These are phyloP conservation scores for Suillus tomentosus DNA, from an alignment of 768 basidiomycete genomes.

Conservation along the genomic window DNA sequence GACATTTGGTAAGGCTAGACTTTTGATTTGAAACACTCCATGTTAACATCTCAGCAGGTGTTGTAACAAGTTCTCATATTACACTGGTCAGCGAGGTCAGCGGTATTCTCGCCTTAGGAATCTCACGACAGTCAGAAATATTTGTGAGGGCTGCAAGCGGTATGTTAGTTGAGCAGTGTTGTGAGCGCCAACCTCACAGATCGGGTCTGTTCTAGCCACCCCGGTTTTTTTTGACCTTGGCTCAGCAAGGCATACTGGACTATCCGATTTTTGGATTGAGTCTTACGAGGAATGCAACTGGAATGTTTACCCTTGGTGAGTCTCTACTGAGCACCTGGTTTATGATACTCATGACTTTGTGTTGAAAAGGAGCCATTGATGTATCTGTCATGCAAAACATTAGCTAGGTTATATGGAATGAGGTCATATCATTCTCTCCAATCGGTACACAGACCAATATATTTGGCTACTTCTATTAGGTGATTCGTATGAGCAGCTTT, in stretches of 20 bases:
- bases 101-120: conserved; percentile 76
- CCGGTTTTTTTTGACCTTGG: conserved; percentile 68
- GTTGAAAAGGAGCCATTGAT: conserved; percentile 72
- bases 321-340: background rate
- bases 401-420: conserved; percentile 68
- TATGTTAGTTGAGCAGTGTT: conserved; percentile 31
- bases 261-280: conserved; percentile 80
- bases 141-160: conserved; percentile 47
- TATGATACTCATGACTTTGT: background rate
- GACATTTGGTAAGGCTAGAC: conserved; percentile 58
- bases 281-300: conserved; percentile 57
- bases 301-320: conserved; percentile 66
- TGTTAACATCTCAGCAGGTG: conserved; percentile 40
- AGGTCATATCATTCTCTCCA: conserved; percentile 74
- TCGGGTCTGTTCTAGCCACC: conserved; percentile 44
- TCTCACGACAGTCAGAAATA: conserved; percentile 71
- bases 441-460: conserved; percentile 54
- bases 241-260: conserved; percentile 61
- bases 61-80: conserved; percentile 64
- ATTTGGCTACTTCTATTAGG: conserved; percentile 79
- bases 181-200: background rate
- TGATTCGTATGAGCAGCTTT: conserved; percentile 58
- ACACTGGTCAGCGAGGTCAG: conserved; percentile 63
- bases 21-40: background rate
- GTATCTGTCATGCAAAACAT: conserved; percentile 62